Conservation (phyloP, 331 rosid genomes). For the Malus hybrid region DNA sequence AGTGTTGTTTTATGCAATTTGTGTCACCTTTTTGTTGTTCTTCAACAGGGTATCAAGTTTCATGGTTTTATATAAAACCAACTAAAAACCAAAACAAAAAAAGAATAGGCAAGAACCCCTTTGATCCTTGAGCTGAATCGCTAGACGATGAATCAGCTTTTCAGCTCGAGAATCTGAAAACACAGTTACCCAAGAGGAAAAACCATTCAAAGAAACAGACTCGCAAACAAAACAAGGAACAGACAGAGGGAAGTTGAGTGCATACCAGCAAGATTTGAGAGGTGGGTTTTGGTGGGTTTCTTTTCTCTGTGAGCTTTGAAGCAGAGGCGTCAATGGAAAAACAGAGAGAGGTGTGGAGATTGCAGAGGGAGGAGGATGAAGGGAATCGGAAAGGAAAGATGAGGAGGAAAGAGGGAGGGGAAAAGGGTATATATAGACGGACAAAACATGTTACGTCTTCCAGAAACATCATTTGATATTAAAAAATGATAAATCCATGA, state of each 20-base stretch:
- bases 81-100: background rate
- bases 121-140: background rate
- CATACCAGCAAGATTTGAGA: constrained; percentile 17
- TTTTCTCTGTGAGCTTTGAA: background rate
- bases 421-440: background rate
- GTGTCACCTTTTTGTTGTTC: background rate
- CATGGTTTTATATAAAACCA: background rate
- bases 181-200: background rate
- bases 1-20: background rate
- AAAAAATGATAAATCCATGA: background rate
- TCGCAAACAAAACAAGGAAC: background rate
- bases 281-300: background rate
- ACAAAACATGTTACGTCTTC: background rate
- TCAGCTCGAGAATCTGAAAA: background rate
- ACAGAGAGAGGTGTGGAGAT: background rate
- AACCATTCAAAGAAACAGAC: background rate
- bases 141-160: background rate
- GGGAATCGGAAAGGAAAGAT: background rate
- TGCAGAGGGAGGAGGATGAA: background rate
- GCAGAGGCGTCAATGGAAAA: constrained; percentile 17
- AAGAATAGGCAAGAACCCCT: background rate
- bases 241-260: background rate
- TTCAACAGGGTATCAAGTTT: background rate
- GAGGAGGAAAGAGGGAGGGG: background rate
- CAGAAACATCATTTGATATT: background rate